Percentiles rank a stretch among this genome's conserved stretches.
Evolutionary conservation across 139 green algal species (phyloP).

Genomic region (Coccomyxa sp.): DNA sequence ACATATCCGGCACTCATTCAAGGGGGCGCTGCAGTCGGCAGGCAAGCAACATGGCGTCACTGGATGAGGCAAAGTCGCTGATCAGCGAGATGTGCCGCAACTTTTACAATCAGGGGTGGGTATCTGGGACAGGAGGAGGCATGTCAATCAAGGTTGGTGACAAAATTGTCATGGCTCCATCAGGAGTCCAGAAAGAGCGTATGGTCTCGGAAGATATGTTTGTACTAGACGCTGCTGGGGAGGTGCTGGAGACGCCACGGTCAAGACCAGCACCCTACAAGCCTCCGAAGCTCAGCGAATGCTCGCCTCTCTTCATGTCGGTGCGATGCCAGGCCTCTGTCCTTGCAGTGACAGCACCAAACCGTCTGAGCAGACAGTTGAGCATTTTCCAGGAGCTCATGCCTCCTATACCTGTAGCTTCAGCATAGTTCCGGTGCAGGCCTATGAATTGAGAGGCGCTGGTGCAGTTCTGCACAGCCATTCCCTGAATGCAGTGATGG

Average conservation of each 20-base stretch:
- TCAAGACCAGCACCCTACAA: slow-evolving; percentile 63
- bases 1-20: no score
- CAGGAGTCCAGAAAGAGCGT: slow-evolving; percentile 92
- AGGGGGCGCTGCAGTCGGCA: no score
- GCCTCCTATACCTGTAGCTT: neutral
- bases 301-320: slow-evolving; percentile 84
- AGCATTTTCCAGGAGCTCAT: neutral
- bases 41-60: neutral
- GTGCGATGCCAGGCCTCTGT: slow-evolving; percentile 36
- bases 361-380: neutral
- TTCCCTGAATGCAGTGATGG: slow-evolving; percentile 80
- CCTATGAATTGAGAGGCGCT: slow-evolving; percentile 83
- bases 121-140: slow-evolving; percentile 81
- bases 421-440: slow-evolving; percentile 37
- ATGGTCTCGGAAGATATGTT: slow-evolving; percentile 94
- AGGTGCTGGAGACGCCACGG: slow-evolving; percentile 55
- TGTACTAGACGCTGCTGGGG: slow-evolving; percentile 74
- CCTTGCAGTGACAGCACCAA: neutral
- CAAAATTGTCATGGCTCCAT: slow-evolving; percentile 84
- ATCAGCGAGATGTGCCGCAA: slow-evolving; percentile 77
- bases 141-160: slow-evolving; percentile 76
- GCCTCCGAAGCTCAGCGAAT: slow-evolving; percentile 91
- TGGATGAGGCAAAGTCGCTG: slow-evolving; percentile 68
- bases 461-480: slow-evolving; percentile 93
- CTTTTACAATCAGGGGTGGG: slow-evolving; percentile 81